Evolutionary conservation across 1,284 basidiomycete genomes (phyloP), one percentile per base, ranked within the genome.

Genomic region (Austroboletus novae-zelandiae): DNA sequence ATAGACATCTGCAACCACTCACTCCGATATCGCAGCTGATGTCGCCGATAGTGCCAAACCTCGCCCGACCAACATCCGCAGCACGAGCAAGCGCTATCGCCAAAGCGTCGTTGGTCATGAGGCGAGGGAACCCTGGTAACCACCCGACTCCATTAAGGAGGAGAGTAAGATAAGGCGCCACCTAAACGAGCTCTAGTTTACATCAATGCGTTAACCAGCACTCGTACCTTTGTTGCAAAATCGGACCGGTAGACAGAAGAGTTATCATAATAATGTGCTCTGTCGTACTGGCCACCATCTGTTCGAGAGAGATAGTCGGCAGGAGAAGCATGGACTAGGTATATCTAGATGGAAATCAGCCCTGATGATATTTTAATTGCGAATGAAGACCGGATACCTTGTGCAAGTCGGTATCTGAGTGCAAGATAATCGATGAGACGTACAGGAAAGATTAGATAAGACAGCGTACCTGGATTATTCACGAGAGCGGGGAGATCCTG

Each of bases 131-230:
- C 0, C 74, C 77, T 0, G 80, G 76, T 15, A 81, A 73, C 92
- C 93, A 96, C 29, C 91, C 92, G 0, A 86, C 81, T 9, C 92
- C 93, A 57, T 96, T 92, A 45, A 96, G 74, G 50, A 95, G 78
- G 5, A 92, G 78, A 0, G 89, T 91, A 3, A 92, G 73, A 66
- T 91, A 92, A 0, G 90, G 93, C 0, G 91, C 90, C 36, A 94
- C 76, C 89, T 91, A 4, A 4, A 11, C 14, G 11, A 11, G 40
- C 9, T 25, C 40, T 18, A 23, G 23, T 32, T 47, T 41, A 31
- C 35, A 47, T 30, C 25, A 6, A 39, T 11, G 20, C 20, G 20
- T 20, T 27, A 39, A 48, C 13, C 15, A 44, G 48, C 9, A 40
- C 44, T 40, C 36, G 8, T 56, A 90, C 91, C 71, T 79, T 83